Percentiles rank a stretch among this genome's conserved stretches.
phyloP scores from a whole-genome alignment of 2,329 filamentous ascomycete species.

The Colletotrichum sp. region DNA sequence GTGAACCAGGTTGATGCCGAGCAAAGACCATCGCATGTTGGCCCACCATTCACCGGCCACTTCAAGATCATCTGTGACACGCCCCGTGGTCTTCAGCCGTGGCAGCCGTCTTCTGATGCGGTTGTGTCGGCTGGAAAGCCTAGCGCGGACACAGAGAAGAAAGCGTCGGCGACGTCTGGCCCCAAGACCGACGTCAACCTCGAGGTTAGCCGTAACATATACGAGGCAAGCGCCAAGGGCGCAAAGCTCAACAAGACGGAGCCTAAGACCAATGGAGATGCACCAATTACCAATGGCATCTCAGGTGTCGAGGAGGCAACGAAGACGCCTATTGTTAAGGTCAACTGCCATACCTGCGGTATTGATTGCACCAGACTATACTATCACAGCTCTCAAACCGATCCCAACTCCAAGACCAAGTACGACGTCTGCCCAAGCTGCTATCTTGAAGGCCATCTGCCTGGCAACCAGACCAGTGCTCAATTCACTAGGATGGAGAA shows the following conservation, averaged over 20 bases:
- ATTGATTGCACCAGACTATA: constrained; percentile 80
- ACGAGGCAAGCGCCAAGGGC: constrained; percentile 86
- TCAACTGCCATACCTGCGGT: constrained; percentile 90
- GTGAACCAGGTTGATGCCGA: constrained; percentile 86
- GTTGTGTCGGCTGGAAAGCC: constrained; percentile 66
- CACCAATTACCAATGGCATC: constrained; percentile 68
- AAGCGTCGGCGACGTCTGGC: constrained; percentile 68
- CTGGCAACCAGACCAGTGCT: constrained; percentile 75
- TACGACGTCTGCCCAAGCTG: constrained; percentile 93
- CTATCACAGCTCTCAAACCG: constrained; percentile 62
- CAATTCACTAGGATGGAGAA: constrained; percentile 93
- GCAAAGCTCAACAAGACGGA: constrained; percentile 73
- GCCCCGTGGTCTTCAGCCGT: constrained; percentile 90
- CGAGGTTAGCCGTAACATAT: constrained; percentile 94
- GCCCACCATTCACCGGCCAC: constrained; percentile 95
- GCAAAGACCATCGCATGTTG: constrained; percentile 91
- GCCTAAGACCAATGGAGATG: constrained; percentile 78
- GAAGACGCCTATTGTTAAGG: constrained; percentile 69
- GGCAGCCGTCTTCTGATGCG: constrained; percentile 87
- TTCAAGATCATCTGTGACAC: constrained; percentile 97
- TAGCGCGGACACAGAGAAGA: constrained; percentile 72
- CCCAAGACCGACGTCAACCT: constrained; percentile 85
- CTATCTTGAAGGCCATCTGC: constrained; percentile 83
- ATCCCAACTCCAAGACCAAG: constrained; percentile 70
- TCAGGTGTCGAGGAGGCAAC: constrained; percentile 62